phyloP scores from a whole-genome alignment of 176 grass and related monocot species.

The Oryza punctata region DNA sequence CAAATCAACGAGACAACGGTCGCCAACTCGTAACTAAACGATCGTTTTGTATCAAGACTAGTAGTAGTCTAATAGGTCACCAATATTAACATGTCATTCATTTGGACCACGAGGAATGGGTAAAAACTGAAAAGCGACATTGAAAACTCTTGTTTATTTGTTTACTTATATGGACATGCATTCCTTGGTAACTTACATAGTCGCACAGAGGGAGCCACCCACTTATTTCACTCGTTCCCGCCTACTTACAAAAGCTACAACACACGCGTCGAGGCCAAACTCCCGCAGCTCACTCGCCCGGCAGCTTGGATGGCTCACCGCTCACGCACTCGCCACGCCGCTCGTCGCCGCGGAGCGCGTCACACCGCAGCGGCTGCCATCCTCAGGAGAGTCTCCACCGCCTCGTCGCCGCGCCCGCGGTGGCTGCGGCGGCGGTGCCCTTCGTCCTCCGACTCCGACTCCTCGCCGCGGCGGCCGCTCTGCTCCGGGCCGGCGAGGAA shows the following conservation, averaged over 20 bases:
- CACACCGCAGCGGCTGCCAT: constrained; percentile 22
- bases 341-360: not conserved
- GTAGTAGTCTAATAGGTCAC: not conserved
- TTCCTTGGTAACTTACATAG: constrained; percentile 3
- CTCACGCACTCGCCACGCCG: not conserved
- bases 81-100: not conserved
- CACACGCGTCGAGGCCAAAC: not conserved
- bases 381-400: constrained; percentile 26
- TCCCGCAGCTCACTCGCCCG: not conserved
- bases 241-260: not conserved
- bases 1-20: too few relatives aligned
- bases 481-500: constrained; percentile 57
- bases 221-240: constrained; percentile 24
- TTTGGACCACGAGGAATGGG: not conserved
- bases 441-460: constrained; percentile 7
- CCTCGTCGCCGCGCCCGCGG: constrained; percentile 2
- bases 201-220: constrained; percentile 1
- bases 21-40: too few relatives aligned
- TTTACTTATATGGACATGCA: not conserved
- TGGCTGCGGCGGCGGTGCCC: not conserved
- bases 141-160: not conserved
- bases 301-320: not conserved
- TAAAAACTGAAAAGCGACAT: not conserved
- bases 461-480: not conserved
- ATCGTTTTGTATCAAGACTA: too few relatives aligned